These are phyloP conservation scores for Spathaspora jeffriesii DNA, from an alignment of 1,139 yeast genomes.

Conservation along the genomic window DNA sequence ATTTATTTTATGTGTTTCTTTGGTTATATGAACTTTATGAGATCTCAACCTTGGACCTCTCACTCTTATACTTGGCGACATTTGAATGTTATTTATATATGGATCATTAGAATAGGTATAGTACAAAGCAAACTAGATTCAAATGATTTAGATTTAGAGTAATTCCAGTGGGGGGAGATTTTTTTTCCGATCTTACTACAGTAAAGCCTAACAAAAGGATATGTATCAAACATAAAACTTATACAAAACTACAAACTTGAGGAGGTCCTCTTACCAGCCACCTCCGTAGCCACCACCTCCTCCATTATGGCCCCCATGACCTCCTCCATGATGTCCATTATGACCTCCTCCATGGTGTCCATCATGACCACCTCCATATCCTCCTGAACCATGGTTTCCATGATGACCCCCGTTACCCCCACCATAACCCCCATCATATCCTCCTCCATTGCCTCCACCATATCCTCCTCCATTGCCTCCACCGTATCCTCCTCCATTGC, in stretches of 20 bases:
- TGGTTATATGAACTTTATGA: neutral
- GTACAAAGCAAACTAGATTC: neutral
- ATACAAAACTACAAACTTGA: neutral
- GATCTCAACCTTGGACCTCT: conserved; percentile 11
- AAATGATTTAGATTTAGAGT: neutral
- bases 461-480: conserved; percentile 8
- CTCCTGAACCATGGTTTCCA: neutral
- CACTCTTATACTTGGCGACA: conserved; percentile 13
- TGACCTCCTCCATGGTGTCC: conserved; percentile 1
- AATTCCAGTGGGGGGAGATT: neutral
- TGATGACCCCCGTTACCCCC: conserved; percentile 4
- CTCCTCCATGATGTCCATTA: conserved; percentile 1
- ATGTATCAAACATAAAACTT: neutral
- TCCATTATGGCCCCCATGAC: conserved; percentile 1
- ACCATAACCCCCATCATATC: conserved; percentile 4
- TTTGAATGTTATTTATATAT: conserved; percentile 1
- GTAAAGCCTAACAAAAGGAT: neutral
- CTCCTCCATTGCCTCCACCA: conserved; percentile 7
- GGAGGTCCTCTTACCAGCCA: neutral
- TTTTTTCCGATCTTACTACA: neutral
- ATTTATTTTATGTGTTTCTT: conserved; percentile 2
- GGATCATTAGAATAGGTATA: neutral
- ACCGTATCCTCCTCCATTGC: conserved; percentile 2
- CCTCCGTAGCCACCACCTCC: conserved; percentile 4
- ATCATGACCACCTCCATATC: conserved; percentile 1